A percentile compares a stretch with the other conserved stretches of the same genome.
Conservation (phyloP, 2,329 filamentous ascomycete genomes). For the Sphaerulina vaccinii region DNA sequence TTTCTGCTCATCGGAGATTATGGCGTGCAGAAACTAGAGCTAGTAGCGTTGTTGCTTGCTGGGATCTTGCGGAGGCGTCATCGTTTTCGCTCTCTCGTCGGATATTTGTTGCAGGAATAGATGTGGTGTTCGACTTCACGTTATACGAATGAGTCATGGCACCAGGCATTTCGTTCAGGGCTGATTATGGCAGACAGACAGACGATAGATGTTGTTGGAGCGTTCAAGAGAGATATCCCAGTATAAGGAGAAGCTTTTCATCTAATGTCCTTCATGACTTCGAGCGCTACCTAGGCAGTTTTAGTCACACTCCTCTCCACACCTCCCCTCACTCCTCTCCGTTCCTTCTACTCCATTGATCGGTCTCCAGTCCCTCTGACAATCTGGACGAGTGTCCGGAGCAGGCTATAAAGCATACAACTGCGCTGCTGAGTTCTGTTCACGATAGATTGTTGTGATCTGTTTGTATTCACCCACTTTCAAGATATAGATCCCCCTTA, state of each 20-base stretch:
- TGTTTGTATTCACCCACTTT: background rate
- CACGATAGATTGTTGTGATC: background rate
- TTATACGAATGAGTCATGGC: too few species aligned
- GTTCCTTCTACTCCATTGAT: background rate
- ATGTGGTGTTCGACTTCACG: background rate
- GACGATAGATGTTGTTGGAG: too few species aligned
- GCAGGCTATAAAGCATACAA: background rate
- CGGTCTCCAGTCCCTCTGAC: background rate
- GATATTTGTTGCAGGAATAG: background rate
- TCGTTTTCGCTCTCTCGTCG: background rate
- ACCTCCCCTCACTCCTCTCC: background rate
- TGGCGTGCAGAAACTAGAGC: conserved; percentile 1
- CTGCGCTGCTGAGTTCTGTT: conserved; percentile 2
- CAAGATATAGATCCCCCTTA: background rate
- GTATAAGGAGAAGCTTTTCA: too few species aligned
- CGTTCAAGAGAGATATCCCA: too few species aligned
- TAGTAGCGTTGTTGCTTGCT: background rate
- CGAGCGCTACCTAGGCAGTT: too few species aligned
- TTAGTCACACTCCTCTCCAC: too few species aligned
- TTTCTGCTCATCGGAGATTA: conserved; percentile 6
- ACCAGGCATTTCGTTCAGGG: too few species aligned
- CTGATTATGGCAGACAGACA: too few species aligned
- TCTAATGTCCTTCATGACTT: too few species aligned
- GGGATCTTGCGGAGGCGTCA: background rate
- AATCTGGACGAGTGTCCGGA: background rate